Base-by-base conservation (phyloP, 352 stramenopile genomes). In the Pythium monospermum region DNA sequence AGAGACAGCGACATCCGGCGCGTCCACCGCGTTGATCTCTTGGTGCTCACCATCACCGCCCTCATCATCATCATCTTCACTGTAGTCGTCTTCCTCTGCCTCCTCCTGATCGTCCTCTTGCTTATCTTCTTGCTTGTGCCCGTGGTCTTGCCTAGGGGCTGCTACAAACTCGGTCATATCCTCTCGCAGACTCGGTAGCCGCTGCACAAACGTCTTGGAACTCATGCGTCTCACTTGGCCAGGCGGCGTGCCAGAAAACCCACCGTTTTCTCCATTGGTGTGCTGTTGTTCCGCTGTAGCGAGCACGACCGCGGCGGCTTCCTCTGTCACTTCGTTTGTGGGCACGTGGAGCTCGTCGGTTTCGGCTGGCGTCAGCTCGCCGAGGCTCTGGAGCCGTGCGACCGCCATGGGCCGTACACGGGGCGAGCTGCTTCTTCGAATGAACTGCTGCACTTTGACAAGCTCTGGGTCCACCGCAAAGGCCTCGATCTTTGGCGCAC, bases 31-130 rank as follows among this genome's bases (percentile, higher is more conserved):
- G 15, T 54, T 22, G 4, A 32, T 15, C 45, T 38, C 38, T 19
- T 30, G 16, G 15, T 49, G 15, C 23, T 49, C 48, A 12, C 43
- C 44, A 6, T 13, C 18, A 27, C 19, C 38, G 23, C 18, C 19
- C 1, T 19, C 36, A 4, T 56, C 55, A 38, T 27, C 22, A 21
- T 30, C 15, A 21, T 16, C 39, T 11, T 6, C 18, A 46, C 27
- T 32, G 21, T 4, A 23, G 12, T 58, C 26, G 2, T 52, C 42
- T 3, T 57, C 31, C 5, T 7, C 53, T 37, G 42, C 36, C 8
- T 43, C 43, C 33, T 48, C 30, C 11, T 68, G 48, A 19, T 54
- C 43, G 15, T 62, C 50, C 27, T 57, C 44, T 15, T 49, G 23
- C 3, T 55, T 21, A 19, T 52, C 25, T 25, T 47, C 26, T 33